A percentile compares a stretch with the other conserved stretches of the same genome.
phyloP scores from a whole-genome alignment of 805 yeast species.

The Pichia kluyveri region DNA sequence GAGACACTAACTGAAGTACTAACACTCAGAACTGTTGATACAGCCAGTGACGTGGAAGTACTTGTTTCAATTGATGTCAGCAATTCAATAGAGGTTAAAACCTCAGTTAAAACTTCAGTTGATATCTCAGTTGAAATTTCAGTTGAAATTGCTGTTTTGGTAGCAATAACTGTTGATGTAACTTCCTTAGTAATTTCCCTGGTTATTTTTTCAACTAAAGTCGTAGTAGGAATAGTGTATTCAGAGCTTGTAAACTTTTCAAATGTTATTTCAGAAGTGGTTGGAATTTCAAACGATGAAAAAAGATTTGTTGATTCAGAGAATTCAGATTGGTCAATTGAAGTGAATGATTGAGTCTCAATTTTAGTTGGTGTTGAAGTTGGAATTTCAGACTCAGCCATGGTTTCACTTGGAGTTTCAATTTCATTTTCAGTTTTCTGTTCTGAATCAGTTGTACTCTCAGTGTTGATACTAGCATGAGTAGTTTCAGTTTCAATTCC shows the following conservation, averaged over 20 bases:
- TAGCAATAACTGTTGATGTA: conserved; percentile 1
- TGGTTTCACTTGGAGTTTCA: neutral
- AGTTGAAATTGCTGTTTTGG: neutral
- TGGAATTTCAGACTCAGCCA: too few relatives aligned
- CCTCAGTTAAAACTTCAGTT: conserved; percentile 6
- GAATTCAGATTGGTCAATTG: neutral
- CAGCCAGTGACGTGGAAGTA: neutral
- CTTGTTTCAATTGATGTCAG: conserved; percentile 7
- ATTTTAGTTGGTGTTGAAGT: neutral
- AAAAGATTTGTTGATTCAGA: too few relatives aligned
- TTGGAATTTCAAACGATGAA: neutral
- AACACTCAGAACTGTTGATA: neutral
- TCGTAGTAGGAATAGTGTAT: neutral
- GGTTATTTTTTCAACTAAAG: conserved; percentile 2
- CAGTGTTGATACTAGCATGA: too few relatives aligned
- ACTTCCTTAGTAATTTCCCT: conserved; percentile 10
- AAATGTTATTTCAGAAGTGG: neutral
- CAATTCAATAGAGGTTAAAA: conserved; percentile 4
- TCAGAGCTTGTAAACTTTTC: neutral
- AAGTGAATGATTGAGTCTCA: neutral
- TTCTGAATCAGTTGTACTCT: too few relatives aligned
- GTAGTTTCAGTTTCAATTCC: too few relatives aligned
- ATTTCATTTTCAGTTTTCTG: too few relatives aligned
- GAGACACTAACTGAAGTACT: neutral
- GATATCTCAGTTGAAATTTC: conserved; percentile 1